Evolutionary conservation across 2,329 filamentous ascomycete genomes (phyloP).

Genomic region (Sordariomycetes sp.): DNA sequence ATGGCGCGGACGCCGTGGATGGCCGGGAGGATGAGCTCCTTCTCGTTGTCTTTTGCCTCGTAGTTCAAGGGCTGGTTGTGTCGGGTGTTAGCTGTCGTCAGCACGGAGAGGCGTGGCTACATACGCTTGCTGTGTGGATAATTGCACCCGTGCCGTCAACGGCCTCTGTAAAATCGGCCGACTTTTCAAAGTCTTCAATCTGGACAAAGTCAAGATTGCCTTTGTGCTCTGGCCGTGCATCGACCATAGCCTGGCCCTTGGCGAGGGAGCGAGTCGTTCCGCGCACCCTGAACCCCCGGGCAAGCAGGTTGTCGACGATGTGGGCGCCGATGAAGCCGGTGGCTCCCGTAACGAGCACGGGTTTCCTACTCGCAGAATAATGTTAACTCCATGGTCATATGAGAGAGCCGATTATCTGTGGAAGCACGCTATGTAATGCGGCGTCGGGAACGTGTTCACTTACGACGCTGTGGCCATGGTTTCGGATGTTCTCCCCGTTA

Average conservation of each 20-base stretch:
- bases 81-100: not conserved
- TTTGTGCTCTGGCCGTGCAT: slow-evolving; percentile 7
- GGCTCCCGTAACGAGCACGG: slow-evolving; percentile 27
- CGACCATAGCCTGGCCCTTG: slow-evolving; percentile 2
- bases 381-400: not conserved
- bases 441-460: not conserved
- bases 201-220: slow-evolving; percentile 17
- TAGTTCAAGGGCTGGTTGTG: slow-evolving; percentile 28
- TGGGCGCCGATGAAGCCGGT: slow-evolving; percentile 31
- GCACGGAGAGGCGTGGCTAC: not conserved
- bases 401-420: not conserved
- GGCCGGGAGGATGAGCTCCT: slow-evolving; percentile 31
- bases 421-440: too few species aligned
- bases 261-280: slow-evolving; percentile 21
- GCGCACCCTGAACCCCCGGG: slow-evolving; percentile 23
- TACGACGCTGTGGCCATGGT: not conserved
- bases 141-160: slow-evolving; percentile 18
- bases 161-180: slow-evolving; percentile 12
- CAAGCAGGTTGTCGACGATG: slow-evolving; percentile 22
- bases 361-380: slow-evolving; percentile 4
- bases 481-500: not conserved
- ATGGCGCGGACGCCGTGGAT: slow-evolving; percentile 32
- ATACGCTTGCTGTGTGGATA: slow-evolving; percentile 24
- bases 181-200: slow-evolving; percentile 19
- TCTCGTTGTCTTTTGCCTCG: slow-evolving; percentile 28